Evolutionary conservation across 768 basidiomycete species (phyloP), one percentile per base, ranked within the genome.

Genomic region (Leccinum fibrillosum): DNA sequence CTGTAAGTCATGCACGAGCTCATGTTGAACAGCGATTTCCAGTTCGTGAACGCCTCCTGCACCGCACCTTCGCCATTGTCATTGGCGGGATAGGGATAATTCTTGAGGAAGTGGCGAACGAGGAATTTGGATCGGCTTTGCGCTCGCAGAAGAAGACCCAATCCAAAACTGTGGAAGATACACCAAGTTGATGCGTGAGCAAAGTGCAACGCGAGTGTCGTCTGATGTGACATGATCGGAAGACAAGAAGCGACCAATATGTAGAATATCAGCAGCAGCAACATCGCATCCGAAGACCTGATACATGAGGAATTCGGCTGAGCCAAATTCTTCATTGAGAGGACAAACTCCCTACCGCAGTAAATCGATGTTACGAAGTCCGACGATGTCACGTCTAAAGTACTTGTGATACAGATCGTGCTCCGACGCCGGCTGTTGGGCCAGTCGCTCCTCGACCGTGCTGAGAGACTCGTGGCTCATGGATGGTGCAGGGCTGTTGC

Each of bases 1-100:
- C 94, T 86, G 71, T 95, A 98, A 4, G 90, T 95, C 94, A 98
- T 97, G 72, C 86, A 88, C 80, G 95, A 79, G 72, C 90, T 94
- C 72, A 94, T 72, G 72, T 98, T 98, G 71, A 95, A 98, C 26
- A 92, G 80, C 5, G 80, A 80, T 74, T 98, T 98, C 94, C 95
- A 99, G 72, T 97, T 98, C 26, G 83, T 80, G 65, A 98, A 99
- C 0, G 96, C 93, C 69, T 99, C 97, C 39, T 86, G 80, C n/a
- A 94, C 83, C 0, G 96, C 95, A 49, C 86, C 84, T 57, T 85
- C 80, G 5, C 83, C 85, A 15, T 81, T 83, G 55, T 90, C 86
- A 57, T 84, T 78, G 49, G 78, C 77, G 12, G 86, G 82, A 72
- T 98, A 98, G 65, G 93, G 86, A 68, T 98, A 99, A 67, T 98